Base-by-base conservation (phyloP, 306 rosid species). In the Prunus mira region DNA sequence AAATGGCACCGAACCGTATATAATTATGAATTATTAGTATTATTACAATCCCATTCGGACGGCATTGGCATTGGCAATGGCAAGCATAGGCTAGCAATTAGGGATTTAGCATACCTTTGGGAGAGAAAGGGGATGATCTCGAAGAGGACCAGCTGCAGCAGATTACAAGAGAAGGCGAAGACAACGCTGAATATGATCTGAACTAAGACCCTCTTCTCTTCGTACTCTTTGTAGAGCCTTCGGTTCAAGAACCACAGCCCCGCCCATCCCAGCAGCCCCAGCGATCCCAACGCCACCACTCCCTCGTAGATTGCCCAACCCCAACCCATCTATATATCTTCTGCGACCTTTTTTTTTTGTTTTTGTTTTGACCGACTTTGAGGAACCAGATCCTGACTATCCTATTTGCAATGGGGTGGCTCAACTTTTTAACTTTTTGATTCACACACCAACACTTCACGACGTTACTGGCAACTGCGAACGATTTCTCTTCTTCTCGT, bases 101-200 rank as follows among this genome's bases (percentile, higher is more conserved):
- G 41, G 41, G 41, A 34, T 34, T 34, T 6, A 63, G 7, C 47
- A 27, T 25, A 87, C 98, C 88, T 89, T 79, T 88, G 93, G 81
- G 99, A 95, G n/a, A 95, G 99, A 64, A 95, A 45, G 50, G 97
- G 99, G 55, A 95, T 92, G 89, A 95, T 95, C 92, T 95, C 99
- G 78, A 95, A 95, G 76, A 95, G 84, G 10, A 95, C 99, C 12
- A 95, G 97, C 81, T 95, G 97, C 46, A 95, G 88, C 22, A 95
- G 99, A 85, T 95, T 92, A 86, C 97, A 92, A 63, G 97, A 95
- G 91, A 95, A 92, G 57, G 99, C 93, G 47, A 95, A 92, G 77
- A 95, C 97, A 46, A 92, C 86, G 86, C 96, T 89, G 93, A 95
- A 95, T 51, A 95, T 86, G 82, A 95, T 90, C 82, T 95, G 97